Evolutionary conservation across 2,329 filamentous ascomycete species (phyloP).

Genomic region (Diplodia mutila): DNA sequence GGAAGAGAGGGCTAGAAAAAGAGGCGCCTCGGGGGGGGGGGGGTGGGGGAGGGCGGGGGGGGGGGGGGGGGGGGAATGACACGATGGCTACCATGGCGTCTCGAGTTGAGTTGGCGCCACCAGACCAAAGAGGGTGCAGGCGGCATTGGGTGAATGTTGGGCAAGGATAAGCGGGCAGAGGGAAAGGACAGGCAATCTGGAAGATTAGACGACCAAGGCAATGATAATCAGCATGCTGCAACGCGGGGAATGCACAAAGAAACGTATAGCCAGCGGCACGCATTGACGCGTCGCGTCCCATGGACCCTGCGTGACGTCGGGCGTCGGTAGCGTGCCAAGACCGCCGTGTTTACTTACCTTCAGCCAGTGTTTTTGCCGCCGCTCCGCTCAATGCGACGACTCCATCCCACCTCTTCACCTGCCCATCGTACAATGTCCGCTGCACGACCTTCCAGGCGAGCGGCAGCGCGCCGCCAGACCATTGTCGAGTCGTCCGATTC

Average conservation of each 20-base stretch:
- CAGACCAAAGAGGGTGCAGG: background rate
- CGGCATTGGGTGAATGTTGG: too few relatives aligned
- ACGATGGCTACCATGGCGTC: background rate
- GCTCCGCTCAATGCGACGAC: conserved; percentile 3
- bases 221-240: background rate
- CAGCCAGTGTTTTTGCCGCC: background rate
- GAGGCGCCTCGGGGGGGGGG: too few relatives aligned
- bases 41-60: too few relatives aligned
- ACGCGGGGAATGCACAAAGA: too few relatives aligned
- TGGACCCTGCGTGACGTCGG: background rate
- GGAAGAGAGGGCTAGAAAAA: too few relatives aligned
- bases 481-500: conserved; percentile 76
- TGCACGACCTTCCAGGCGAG: conserved; percentile 62
- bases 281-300: background rate
- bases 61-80: too few relatives aligned
- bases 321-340: conserved; percentile 16
- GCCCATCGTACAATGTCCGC: background rate
- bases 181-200: background rate
- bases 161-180: background rate
- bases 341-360: conserved; percentile 1
- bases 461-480: conserved; percentile 65
- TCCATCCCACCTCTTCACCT: background rate
- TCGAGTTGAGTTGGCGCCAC: background rate
- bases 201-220: background rate
- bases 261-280: too few relatives aligned